phyloP scores from a whole-genome alignment of 2,329 filamentous ascomycete species.

The Aspergillus fumigatiaffinis region DNA sequence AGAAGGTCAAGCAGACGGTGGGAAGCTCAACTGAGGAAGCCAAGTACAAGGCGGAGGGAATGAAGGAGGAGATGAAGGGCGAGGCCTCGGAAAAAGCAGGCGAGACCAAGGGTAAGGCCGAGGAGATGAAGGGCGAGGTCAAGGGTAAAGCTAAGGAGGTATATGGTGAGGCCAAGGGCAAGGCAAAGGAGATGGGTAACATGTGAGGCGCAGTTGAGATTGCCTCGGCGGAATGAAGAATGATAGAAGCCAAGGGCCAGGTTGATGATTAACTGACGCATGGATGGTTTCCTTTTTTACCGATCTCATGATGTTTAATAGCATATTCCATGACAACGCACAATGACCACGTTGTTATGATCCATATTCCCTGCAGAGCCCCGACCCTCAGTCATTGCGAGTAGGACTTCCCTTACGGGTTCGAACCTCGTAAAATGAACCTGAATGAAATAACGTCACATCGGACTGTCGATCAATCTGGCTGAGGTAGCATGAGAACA shows the following conservation, averaged over 20 bases:
- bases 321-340: neutral
- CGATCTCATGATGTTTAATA: neutral
- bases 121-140: constrained; percentile 8
- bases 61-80: constrained; percentile 27
- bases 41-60: constrained; percentile 42
- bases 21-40: constrained; percentile 45
- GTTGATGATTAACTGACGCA: neutral
- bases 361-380: neutral
- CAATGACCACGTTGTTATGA: neutral
- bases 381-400: neutral
- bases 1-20: constrained; percentile 41
- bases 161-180: constrained; percentile 15
- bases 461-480: constrained; percentile 13
- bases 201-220: constrained; percentile 2
- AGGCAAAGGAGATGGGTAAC: constrained; percentile 22
- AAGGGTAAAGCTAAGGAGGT: constrained; percentile 16
- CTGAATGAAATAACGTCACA: neutral
- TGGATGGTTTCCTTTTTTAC: neutral
- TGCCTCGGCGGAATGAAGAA: constrained; percentile 1
- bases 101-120: constrained; percentile 13
- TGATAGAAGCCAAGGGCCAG: neutral
- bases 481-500: constrained; percentile 75
- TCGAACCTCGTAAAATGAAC: neutral
- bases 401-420: neutral
- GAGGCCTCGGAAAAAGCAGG: constrained; percentile 12